phyloP scores from a whole-genome alignment of 139 green algal species.

The Prasinococcaceae sp. region DNA sequence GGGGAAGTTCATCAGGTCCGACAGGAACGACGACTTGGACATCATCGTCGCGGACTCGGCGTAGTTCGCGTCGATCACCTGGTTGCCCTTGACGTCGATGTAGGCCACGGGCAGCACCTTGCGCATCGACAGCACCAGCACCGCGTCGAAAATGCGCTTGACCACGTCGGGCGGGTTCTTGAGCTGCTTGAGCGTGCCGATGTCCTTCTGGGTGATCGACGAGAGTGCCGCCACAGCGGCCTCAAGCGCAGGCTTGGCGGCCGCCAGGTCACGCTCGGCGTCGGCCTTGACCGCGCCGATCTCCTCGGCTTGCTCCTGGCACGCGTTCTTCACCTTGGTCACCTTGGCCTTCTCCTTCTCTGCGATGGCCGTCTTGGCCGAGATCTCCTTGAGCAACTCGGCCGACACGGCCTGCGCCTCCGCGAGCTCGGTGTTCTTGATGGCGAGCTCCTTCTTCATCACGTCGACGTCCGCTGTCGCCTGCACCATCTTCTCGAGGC shows the following conservation, averaged over 20 bases:
- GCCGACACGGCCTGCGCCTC: not conserved
- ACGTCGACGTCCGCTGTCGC: conserved; percentile 75
- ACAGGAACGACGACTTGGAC: not conserved
- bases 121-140: not conserved
- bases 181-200: conserved; percentile 3
- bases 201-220: not conserved
- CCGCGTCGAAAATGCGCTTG: conserved; percentile 2
- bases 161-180: conserved; percentile 3
- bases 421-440: not conserved
- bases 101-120: not conserved
- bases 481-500: conserved; percentile 80
- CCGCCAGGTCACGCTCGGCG: conserved; percentile 1
- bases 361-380: not conserved
- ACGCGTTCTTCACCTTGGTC: not conserved
- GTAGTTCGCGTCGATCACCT: not conserved
- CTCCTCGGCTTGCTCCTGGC: not conserved
- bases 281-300: not conserved
- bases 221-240: not conserved
- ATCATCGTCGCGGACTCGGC: not conserved
- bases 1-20: not conserved
- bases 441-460: conserved; percentile 52
- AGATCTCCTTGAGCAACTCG: not conserved
- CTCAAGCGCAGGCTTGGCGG: conserved; percentile 4
- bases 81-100: not conserved
- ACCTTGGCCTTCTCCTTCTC: not conserved